These are phyloP conservation scores for Fraxinus baroniana DNA, from an alignment of 305 asterid genomes.

Conservation along the genomic window DNA sequence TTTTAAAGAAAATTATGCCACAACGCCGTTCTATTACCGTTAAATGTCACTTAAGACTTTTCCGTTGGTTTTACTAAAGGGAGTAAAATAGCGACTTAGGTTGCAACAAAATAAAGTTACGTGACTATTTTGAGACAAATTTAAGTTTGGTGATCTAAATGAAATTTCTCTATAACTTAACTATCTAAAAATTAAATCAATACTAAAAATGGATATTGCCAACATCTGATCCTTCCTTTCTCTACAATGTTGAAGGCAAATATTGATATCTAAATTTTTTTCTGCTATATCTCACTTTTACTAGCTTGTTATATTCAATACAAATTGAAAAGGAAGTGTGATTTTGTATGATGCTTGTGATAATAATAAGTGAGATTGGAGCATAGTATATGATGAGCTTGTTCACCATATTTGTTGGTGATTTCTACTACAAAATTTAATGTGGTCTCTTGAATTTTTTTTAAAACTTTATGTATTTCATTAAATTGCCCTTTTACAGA, in stretches of 20 bases:
- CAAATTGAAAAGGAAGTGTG: not conserved
- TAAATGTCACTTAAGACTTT: not conserved
- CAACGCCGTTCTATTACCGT: not conserved
- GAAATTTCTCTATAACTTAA: not conserved
- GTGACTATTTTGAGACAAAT: not conserved
- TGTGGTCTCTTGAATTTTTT: not conserved
- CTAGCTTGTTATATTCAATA: not conserved
- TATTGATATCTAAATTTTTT: not conserved
- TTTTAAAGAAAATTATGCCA: not conserved
- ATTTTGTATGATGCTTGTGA: not conserved
- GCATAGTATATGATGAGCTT: not conserved
- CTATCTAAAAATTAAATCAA: not conserved
- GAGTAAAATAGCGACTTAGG: not conserved
- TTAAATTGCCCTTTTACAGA: constrained; percentile 40
- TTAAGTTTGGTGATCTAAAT: not conserved
- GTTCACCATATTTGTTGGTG: not conserved
- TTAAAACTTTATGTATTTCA: not conserved
- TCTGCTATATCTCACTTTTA: not conserved
- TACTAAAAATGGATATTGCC: not conserved
- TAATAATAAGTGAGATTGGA: not conserved
- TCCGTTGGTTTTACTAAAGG: not conserved
- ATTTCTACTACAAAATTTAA: not conserved
- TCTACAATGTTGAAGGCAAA: not conserved
- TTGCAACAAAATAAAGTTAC: not conserved
- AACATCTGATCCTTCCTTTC: not conserved